Evolutionary conservation across 2,329 filamentous ascomycete species (phyloP).

Genomic region (Ophiostoma himal-ulmi): DNA sequence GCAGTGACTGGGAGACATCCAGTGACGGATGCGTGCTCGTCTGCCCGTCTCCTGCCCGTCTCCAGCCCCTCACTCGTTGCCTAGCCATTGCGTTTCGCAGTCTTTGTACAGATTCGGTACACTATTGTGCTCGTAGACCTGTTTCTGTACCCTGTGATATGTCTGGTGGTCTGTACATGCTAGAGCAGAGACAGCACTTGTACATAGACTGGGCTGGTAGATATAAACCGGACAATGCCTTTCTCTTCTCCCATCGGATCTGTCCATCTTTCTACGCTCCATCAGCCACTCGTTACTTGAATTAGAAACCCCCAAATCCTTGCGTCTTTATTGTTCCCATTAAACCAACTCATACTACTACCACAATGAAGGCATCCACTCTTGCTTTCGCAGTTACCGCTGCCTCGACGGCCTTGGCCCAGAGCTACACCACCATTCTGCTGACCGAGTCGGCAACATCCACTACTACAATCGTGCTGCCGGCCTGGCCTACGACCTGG

Average conservation of each 20-base stretch:
- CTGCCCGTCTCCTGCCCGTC: neutral
- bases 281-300: neutral
- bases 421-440: constrained; percentile 22
- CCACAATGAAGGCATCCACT: constrained; percentile 12
- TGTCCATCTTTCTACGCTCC: neutral
- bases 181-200: neutral
- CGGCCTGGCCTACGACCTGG: constrained; percentile 22
- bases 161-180: neutral
- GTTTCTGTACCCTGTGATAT: neutral
- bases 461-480: constrained; percentile 24
- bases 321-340: neutral
- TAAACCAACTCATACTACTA: neutral
- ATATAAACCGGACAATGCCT: neutral
- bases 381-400: constrained; percentile 3
- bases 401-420: constrained; percentile 15
- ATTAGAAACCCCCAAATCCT: neutral
- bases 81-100: neutral
- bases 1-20: neutral
- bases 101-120: neutral
- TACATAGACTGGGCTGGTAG: neutral
- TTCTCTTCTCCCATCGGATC: neutral
- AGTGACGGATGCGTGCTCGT: neutral
- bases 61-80: neutral
- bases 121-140: neutral
- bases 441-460: constrained; percentile 23